Percentiles rank a stretch among this genome's conserved stretches.
Evolutionary conservation across 208 protist genomes (phyloP).

Genomic region (Leishmania tropica): DNA sequence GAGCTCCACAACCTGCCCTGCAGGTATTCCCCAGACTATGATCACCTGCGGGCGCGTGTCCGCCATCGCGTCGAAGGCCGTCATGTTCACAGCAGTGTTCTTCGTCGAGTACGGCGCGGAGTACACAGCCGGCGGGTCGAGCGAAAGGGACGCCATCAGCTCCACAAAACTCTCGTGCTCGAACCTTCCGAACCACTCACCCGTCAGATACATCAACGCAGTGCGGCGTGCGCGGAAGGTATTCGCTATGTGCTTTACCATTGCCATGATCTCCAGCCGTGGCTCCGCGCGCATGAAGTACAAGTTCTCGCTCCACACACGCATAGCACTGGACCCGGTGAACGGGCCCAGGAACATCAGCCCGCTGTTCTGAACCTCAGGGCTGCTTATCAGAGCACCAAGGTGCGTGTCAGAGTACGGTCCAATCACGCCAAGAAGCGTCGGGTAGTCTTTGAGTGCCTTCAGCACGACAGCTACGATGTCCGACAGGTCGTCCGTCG

Average conservation of each 20-base stretch:
- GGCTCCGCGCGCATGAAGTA: slow-evolving; percentile 45
- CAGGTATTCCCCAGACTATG: slow-evolving; percentile 37
- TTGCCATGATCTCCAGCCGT: slow-evolving; percentile 30
- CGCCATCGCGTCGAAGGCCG: slow-evolving; percentile 45
- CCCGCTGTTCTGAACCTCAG: neutral
- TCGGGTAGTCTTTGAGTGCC: slow-evolving; percentile 3
- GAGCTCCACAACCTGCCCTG: slow-evolving; percentile 33
- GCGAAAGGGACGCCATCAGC: slow-evolving; percentile 10
- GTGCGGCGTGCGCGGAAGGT: slow-evolving; percentile 26
- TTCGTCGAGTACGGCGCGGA: slow-evolving; percentile 8
- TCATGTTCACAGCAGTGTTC: slow-evolving; percentile 14
- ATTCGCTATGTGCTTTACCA: slow-evolving; percentile 38
- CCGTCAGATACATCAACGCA: slow-evolving; percentile 67
- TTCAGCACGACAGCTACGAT: slow-evolving; percentile 2
- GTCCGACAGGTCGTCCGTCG: neutral
- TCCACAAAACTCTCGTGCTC: slow-evolving; percentile 21
- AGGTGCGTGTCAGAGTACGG: slow-evolving; percentile 10
- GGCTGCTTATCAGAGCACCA: neutral
- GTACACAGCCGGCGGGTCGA: slow-evolving; percentile 32
- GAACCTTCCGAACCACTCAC: slow-evolving; percentile 27
- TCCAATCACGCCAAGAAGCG: slow-evolving; percentile 20
- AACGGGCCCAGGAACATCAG: slow-evolving; percentile 36
- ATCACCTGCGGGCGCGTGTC: slow-evolving; percentile 49
- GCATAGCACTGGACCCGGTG: slow-evolving; percentile 16
- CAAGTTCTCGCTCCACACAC: slow-evolving; percentile 25